phyloP scores from a whole-genome alignment of 2,329 filamentous ascomycete species.

The Alternaria triticina region DNA sequence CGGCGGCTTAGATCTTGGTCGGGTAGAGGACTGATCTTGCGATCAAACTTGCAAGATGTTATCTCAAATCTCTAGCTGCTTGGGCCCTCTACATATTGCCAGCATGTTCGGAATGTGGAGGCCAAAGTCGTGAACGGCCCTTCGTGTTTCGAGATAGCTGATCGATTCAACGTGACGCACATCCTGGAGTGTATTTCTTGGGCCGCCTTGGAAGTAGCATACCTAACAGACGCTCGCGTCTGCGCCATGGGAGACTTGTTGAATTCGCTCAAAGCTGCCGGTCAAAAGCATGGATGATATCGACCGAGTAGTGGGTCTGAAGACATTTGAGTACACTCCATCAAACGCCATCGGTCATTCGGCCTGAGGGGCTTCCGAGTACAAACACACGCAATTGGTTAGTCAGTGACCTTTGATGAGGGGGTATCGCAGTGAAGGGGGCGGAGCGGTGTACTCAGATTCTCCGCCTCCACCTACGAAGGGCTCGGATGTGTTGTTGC shows the following conservation, averaged over 20 bases:
- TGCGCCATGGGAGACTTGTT: neutral
- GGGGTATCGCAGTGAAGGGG: neutral
- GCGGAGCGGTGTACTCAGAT: neutral
- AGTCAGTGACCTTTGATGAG: neutral
- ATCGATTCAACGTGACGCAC: neutral
- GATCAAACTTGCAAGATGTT: neutral
- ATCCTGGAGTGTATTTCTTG: neutral
- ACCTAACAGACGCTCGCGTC: neutral
- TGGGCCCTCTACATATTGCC: neutral
- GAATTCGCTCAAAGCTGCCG: neutral
- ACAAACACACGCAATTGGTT: neutral
- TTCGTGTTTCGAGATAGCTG: neutral
- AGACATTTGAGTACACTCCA: neutral
- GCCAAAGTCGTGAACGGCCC: neutral
- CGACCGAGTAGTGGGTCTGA: neutral
- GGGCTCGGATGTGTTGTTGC: neutral
- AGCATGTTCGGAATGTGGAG: neutral
- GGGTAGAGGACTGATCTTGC: neutral
- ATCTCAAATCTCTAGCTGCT: neutral
- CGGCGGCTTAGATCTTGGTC: neutral
- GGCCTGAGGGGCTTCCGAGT: neutral
- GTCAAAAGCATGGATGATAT: neutral
- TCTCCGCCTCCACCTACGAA: neutral
- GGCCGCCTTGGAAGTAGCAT: neutral
- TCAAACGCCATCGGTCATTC: neutral